Evolutionary conservation across 805 yeast species (phyloP).

Genomic region (Lipomyces mesembrius): DNA sequence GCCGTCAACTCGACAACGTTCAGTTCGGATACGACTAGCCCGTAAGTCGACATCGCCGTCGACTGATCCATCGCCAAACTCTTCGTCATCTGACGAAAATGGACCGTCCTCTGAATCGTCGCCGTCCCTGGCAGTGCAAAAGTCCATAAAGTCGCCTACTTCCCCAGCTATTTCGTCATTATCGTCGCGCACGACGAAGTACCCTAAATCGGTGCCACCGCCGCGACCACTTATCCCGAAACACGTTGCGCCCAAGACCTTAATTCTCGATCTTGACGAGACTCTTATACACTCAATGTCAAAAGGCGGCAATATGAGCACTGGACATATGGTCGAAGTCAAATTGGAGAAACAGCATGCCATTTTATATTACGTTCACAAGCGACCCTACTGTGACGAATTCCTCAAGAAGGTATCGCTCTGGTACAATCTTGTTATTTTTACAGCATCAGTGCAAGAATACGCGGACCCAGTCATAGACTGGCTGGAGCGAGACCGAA

Average conservation of each 20-base stretch:
- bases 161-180: conserved; percentile 22
- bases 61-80: background rate
- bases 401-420: conserved; percentile 75
- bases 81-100: conserved; percentile 8
- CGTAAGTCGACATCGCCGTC: conserved; percentile 9
- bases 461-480: conserved; percentile 97
- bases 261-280: conserved; percentile 90
- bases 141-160: conserved; percentile 29
- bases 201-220: conserved; percentile 28
- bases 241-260: conserved; percentile 55
- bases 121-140: conserved; percentile 11
- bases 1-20: conserved; percentile 15
- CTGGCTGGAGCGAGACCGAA: conserved; percentile 74
- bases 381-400: conserved; percentile 88
- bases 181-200: conserved; percentile 23
- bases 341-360: conserved; percentile 66
- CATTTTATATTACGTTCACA: conserved; percentile 85
- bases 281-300: conserved; percentile 91
- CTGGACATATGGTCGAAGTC: conserved; percentile 81
- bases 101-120: conserved; percentile 12
- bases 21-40: conserved; percentile 22
- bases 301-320: conserved; percentile 53
- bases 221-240: conserved; percentile 35
- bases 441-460: conserved; percentile 92
- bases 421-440: conserved; percentile 89